Base-by-base conservation (phyloP, 345 rosid genomes). In the Eutrema japonicum region DNA sequence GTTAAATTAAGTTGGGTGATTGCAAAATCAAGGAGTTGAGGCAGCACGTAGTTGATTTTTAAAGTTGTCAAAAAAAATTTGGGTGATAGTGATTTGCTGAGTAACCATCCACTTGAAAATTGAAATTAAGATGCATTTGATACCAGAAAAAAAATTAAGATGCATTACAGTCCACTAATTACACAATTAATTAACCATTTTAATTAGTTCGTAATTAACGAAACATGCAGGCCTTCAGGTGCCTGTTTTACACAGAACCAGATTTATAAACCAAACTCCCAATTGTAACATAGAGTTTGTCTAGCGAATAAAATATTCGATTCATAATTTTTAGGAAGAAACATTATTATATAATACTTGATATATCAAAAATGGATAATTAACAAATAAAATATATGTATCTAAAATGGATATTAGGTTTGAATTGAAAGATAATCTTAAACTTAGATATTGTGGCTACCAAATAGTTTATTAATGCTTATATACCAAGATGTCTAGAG, bases 131-230 rank as follows among this genome's bases (percentile, higher is more conserved):
- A 37, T 37, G 35, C 36, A 40, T n/a, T 66, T 27, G 65, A 38
- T 22, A 22, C 26, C 26, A 22, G 26, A 22, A 22, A 22, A 22
- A 22, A 2, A 1, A 0, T 1, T 22, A 22, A 49, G 52, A 72
- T 59, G 50, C 73, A 66, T 66, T 54, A 58, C 32, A 26, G 52
- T 57, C 67, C 78, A 66, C 57, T 64, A 66, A 64, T 33, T 40
- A 18, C 67, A 30, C 29, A 60, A 57, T 47, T 37, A 56, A 29
- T 40, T 38, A n/a, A 14, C 40, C 11, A 47, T 18, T 55, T 43
- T 26, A 45, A 43, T 38, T 38, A 16, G 29, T 54, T 43, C 49
- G 37, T 26, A 46, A 27, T 27, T 29, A n/a, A 64, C 8, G 18
- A 42, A 64, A 55, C 12, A 64, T 65, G 41, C 56, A 35, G 22